phyloP scores from a whole-genome alignment of 106 monocot genomes.

The Phalaenopsis aphrodite region DNA sequence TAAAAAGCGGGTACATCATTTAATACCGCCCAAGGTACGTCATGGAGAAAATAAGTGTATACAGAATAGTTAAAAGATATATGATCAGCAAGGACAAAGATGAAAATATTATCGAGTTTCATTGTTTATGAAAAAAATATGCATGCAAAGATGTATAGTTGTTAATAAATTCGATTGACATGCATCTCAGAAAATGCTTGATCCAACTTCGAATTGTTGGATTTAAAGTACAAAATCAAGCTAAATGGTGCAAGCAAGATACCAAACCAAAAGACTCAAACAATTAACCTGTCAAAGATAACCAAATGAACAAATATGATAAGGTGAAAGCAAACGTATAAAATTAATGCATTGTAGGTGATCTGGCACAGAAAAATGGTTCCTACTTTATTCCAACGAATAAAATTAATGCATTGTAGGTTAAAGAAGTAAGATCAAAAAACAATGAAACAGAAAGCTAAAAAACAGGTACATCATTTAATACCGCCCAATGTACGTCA shows the following conservation, averaged over 20 bases:
- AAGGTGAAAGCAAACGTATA: too few species aligned
- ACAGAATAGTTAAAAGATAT: neutral
- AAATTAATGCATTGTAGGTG: too few species aligned
- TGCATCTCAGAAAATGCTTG: too few species aligned
- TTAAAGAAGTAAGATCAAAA: too few species aligned
- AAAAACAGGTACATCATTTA: neutral
- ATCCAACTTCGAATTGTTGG: neutral
- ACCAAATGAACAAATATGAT: neutral
- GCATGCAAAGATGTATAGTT: neutral
- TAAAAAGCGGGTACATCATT: neutral
- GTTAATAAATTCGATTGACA: neutral
- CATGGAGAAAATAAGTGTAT: neutral
- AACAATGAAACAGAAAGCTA: neutral
- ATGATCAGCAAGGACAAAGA: too few species aligned
- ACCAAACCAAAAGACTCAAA: neutral
- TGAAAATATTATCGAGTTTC: neutral
- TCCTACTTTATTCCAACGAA: too few species aligned
- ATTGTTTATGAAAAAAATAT: neutral
- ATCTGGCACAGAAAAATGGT: too few species aligned
- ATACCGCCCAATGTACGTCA: neutral
- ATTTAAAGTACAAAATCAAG: neutral
- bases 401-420: too few species aligned
- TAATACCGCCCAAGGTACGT: neutral
- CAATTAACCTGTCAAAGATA: neutral
- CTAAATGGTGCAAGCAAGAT: neutral